phyloP scores from a whole-genome alignment of 2,329 filamentous ascomycete genomes.

The Acephala macrosclerotiorum region DNA sequence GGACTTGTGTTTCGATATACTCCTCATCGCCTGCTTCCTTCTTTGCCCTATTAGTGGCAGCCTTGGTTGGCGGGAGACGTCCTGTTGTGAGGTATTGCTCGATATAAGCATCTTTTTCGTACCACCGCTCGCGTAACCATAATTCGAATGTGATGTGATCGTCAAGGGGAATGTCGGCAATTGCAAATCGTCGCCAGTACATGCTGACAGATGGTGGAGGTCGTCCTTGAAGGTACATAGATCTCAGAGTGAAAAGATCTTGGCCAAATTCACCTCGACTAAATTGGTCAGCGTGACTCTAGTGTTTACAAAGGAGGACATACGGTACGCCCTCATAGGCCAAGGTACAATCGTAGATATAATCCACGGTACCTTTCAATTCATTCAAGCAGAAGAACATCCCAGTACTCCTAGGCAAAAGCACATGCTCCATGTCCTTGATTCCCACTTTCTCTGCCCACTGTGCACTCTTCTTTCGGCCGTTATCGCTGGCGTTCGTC shows the following conservation, averaged over 20 bases:
- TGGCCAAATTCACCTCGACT: slow-evolving; percentile 83
- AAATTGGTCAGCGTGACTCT: slow-evolving; percentile 17
- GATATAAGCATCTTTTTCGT: slow-evolving; percentile 88
- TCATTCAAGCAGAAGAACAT: slow-evolving; percentile 81
- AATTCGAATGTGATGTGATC: slow-evolving; percentile 77
- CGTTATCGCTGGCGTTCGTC: slow-evolving; percentile 79
- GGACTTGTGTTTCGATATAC: slow-evolving; percentile 45
- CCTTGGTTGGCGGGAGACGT: slow-evolving; percentile 67
- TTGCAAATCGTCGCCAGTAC: slow-evolving; percentile 87
- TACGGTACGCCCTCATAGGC: slow-evolving; percentile 94
- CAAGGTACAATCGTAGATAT: slow-evolving; percentile 92
- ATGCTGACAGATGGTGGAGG: slow-evolving; percentile 96
- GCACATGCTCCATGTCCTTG: slow-evolving; percentile 74
- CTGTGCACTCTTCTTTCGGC: slow-evolving; percentile 71
- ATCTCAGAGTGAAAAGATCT: slow-evolving; percentile 84
- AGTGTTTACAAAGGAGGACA: slow-evolving; percentile 49
- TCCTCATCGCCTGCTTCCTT: slow-evolving; percentile 28
- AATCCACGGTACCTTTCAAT: slow-evolving; percentile 76
- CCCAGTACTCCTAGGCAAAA: slow-evolving; percentile 83
- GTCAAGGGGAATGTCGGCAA: slow-evolving; percentile 82
- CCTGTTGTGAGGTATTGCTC: slow-evolving; percentile 82
- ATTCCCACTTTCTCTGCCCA: slow-evolving; percentile 82
- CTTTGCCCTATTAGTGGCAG: slow-evolving; percentile 26
- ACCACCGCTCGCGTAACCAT: slow-evolving; percentile 89
- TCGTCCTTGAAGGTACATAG: slow-evolving; percentile 87